These are phyloP conservation scores for Lecanicillium sp. DNA, from an alignment of 2,329 filamentous ascomycete genomes.

Conservation along the genomic window DNA sequence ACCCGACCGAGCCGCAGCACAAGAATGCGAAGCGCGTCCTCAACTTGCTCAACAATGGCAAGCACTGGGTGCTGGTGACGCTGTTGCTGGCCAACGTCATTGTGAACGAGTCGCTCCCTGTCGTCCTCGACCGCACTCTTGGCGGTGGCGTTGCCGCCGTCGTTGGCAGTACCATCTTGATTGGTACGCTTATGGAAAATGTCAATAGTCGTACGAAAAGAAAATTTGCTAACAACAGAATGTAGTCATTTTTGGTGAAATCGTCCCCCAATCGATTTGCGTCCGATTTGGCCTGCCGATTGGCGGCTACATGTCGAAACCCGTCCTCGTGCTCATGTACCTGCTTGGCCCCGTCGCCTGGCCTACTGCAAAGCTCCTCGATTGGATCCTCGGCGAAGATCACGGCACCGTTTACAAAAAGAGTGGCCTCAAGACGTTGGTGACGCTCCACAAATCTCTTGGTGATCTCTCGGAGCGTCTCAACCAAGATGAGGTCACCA, in stretches of 20 bases:
- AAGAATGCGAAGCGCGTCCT: slow-evolving; percentile 79
- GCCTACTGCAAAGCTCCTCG: slow-evolving; percentile 92
- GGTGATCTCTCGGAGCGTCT: slow-evolving; percentile 81
- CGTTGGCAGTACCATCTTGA: slow-evolving; percentile 83
- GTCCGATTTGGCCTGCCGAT: slow-evolving; percentile 94
- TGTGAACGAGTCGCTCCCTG: slow-evolving; percentile 92
- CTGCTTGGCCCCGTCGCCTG: slow-evolving; percentile 82
- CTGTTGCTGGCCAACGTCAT: slow-evolving; percentile 93
- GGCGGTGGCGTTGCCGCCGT: slow-evolving; percentile 93
- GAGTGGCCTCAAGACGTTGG: slow-evolving; percentile 89
- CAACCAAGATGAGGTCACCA: slow-evolving; percentile 96
- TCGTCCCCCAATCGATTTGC: slow-evolving; percentile 92
- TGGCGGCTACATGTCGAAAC: slow-evolving; percentile 85
- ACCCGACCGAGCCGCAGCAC: slow-evolving; percentile 75
- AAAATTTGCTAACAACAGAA: background rate
- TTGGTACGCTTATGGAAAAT: slow-evolving; percentile 56
- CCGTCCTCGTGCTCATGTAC: slow-evolving; percentile 86
- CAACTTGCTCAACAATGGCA: slow-evolving; percentile 72
- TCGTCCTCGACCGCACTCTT: slow-evolving; percentile 87
- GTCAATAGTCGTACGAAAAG: background rate
- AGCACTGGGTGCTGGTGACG: slow-evolving; percentile 97
- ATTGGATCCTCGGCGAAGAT: slow-evolving; percentile 86
- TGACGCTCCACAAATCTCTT: slow-evolving; percentile 87
- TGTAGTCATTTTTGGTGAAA: slow-evolving; percentile 92
- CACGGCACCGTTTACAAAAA: slow-evolving; percentile 98